These are phyloP conservation scores for Trichocomaceae sp. DNA, from an alignment of 2,329 filamentous ascomycete genomes.

Conservation along the genomic window DNA sequence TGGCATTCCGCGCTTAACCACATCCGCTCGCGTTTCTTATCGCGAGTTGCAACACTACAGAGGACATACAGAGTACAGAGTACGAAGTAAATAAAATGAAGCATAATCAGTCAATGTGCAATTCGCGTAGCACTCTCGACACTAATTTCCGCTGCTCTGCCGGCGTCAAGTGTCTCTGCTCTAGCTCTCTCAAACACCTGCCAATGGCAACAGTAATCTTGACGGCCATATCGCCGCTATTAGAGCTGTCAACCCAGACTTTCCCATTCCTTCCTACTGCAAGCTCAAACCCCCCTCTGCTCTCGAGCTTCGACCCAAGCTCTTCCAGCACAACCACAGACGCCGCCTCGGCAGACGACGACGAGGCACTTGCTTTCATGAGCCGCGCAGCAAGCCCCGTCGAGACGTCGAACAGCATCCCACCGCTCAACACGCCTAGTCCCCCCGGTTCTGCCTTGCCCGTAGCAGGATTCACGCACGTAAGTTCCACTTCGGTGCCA, in stretches of 20 bases:
- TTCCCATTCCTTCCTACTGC: slow-evolving; percentile 88
- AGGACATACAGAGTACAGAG: too few species aligned
- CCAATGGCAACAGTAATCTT: slow-evolving; percentile 72
- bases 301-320: slow-evolving; percentile 64
- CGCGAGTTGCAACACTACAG: too few species aligned
- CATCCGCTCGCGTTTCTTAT: slow-evolving; percentile 1
- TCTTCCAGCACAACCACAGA: slow-evolving; percentile 70
- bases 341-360: slow-evolving; percentile 46
- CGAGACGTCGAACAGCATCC: slow-evolving; percentile 79
- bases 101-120: slow-evolving; percentile 28
- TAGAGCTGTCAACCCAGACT: slow-evolving; percentile 75
- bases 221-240: slow-evolving; percentile 49
- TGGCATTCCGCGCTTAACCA: slow-evolving; percentile 1
- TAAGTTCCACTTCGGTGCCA: slow-evolving; percentile 82
- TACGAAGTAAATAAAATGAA: neutral
- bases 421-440: slow-evolving; percentile 72
- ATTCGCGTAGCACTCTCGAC: slow-evolving; percentile 36
- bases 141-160: slow-evolving; percentile 44
- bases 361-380: slow-evolving; percentile 39
- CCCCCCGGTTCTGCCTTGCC: slow-evolving; percentile 85
- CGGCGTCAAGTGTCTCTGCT: slow-evolving; percentile 49
- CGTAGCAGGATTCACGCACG: slow-evolving; percentile 78
- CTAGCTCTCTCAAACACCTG: slow-evolving; percentile 68
- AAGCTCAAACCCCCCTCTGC: slow-evolving; percentile 68
- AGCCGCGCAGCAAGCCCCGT: slow-evolving; percentile 74